Evolutionary conservation across 768 basidiomycete genomes (phyloP).

Genomic region (Cytidiella melzeri): DNA sequence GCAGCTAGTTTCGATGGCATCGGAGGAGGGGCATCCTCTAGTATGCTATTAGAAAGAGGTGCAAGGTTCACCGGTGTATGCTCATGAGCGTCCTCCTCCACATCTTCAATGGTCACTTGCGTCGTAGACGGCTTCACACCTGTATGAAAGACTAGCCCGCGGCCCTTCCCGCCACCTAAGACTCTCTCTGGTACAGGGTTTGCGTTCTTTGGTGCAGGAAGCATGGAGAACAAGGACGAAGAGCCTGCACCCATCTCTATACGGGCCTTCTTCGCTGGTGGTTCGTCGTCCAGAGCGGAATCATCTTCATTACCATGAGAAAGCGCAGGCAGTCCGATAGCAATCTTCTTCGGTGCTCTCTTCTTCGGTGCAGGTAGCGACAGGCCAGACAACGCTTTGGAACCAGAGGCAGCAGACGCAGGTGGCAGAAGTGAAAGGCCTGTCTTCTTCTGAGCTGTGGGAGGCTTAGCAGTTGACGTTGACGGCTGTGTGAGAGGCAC

Average conservation of each 20-base stretch:
- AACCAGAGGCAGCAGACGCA: constrained; percentile 10
- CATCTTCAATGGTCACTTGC: constrained; percentile 21
- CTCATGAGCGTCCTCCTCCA: constrained; percentile 17
- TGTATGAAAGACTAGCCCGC: constrained; percentile 54
- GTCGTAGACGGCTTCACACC: constrained; percentile 13
- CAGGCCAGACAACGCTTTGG: constrained; percentile 21
- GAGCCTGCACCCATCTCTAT: constrained; percentile 47
- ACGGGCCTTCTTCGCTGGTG: constrained; percentile 54
- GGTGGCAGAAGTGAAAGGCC: constrained; percentile 33
- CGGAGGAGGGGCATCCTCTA: constrained; percentile 11
- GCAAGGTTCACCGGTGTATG: background rate
- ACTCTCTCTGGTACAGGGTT: constrained; percentile 47
- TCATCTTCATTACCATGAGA: constrained; percentile 31
- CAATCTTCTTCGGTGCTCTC: constrained; percentile 52
- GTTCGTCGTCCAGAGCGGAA: constrained; percentile 34
- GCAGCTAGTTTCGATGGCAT: constrained; percentile 3
- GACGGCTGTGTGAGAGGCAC: constrained; percentile 11
- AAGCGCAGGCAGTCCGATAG: constrained; percentile 51
- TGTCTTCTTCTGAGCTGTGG: constrained; percentile 21
- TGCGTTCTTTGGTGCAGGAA: constrained; percentile 66
- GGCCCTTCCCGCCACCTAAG: constrained; percentile 58
- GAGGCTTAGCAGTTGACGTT: constrained; percentile 18
- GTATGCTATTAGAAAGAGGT: constrained; percentile 9
- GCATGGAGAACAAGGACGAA: constrained; percentile 65
- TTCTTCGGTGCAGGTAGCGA: constrained; percentile 37